phyloP scores from a whole-genome alignment of 2,329 filamentous ascomycete genomes.

The Knufia fluminis region DNA sequence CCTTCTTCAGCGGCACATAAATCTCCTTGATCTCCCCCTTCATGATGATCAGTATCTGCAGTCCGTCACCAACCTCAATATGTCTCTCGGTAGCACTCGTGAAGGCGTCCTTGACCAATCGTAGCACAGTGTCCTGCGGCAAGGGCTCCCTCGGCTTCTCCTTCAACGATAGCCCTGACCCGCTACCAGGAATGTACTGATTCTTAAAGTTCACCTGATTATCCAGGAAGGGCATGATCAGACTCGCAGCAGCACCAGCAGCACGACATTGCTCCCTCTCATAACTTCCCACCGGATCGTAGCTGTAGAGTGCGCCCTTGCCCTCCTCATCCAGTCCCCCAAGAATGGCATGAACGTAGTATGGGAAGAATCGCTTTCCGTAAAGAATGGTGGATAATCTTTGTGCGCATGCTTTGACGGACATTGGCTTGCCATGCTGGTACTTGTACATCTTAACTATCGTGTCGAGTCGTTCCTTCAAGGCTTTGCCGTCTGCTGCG shows the following conservation, averaged over 20 bases:
- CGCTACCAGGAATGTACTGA: slow-evolving; percentile 83
- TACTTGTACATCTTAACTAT: slow-evolving; percentile 99
- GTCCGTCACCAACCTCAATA: slow-evolving; percentile 92
- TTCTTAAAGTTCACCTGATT: slow-evolving; percentile 99
- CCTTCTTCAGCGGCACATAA: slow-evolving; percentile 76
- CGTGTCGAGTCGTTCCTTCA: slow-evolving; percentile 87
- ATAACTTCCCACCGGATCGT: slow-evolving; percentile 96
- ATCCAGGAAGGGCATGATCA: slow-evolving; percentile 99
- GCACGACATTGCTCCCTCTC: slow-evolving; percentile 94
- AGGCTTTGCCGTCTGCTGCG: slow-evolving; percentile 83
- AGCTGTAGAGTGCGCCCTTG: slow-evolving; percentile 88
- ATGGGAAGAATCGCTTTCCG: slow-evolving; percentile 96
- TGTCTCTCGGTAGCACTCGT: slow-evolving; percentile 96
- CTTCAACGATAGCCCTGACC: slow-evolving; percentile 69
- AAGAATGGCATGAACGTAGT: slow-evolving; percentile 92
- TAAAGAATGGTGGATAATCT: slow-evolving; percentile 92
- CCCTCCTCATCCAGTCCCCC: slow-evolving; percentile 92
- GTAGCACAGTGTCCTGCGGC: slow-evolving; percentile 57
- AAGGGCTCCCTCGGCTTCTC: slow-evolving; percentile 56
- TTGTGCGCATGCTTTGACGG: slow-evolving; percentile 87
- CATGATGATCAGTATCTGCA: slow-evolving; percentile 94
- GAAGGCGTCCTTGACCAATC: slow-evolving; percentile 91
- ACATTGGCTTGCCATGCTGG: slow-evolving; percentile 95
- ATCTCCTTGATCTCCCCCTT: slow-evolving; percentile 80
- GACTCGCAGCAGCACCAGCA: slow-evolving; percentile 78